These are phyloP conservation scores for Ganoderma meredithae DNA, from an alignment of 1,284 basidiomycete genomes.

Conservation along the genomic window DNA sequence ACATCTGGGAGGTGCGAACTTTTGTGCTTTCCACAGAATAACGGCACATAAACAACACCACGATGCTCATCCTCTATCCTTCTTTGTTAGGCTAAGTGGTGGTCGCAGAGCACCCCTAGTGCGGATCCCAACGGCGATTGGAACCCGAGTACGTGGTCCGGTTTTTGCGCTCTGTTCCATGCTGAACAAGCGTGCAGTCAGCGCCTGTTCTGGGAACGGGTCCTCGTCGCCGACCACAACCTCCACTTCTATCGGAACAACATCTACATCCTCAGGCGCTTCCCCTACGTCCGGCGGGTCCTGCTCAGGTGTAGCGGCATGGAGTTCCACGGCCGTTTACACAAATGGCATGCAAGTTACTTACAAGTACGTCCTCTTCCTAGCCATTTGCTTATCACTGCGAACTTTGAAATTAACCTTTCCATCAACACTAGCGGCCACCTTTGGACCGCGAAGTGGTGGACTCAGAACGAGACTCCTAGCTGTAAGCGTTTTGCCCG, in stretches of 20 bases:
- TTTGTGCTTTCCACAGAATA: neutral
- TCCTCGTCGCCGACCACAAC: conserved; percentile 18
- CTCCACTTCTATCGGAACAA: conserved; percentile 35
- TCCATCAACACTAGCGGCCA: conserved; percentile 42
- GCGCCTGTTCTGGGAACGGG: conserved; percentile 54
- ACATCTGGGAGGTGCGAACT: conserved; percentile 66
- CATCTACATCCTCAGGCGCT: conserved; percentile 37
- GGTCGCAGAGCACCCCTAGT: conserved; percentile 56
- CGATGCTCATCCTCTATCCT: conserved; percentile 8
- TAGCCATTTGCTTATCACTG: conserved; percentile 5
- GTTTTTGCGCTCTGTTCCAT: neutral
- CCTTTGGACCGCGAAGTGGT: conserved; percentile 62
- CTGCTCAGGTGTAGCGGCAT: conserved; percentile 60
- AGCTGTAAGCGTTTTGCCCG: conserved; percentile 45
- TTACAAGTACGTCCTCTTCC: conserved; percentile 51
- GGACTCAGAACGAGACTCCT: conserved; percentile 64
- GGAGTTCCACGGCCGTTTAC: conserved; percentile 55
- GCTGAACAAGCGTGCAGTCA: conserved; percentile 50
- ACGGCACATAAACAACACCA: neutral
- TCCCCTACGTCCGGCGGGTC: conserved; percentile 47
- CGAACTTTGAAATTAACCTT: neutral
- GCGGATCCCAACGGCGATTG: conserved; percentile 63
- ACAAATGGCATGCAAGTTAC: conserved; percentile 55
- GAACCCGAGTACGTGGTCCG: conserved; percentile 61
- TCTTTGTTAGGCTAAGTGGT: conserved; percentile 62